phyloP scores from a whole-genome alignment of 129 eudicot species.

The Artemisia argyi region DNA sequence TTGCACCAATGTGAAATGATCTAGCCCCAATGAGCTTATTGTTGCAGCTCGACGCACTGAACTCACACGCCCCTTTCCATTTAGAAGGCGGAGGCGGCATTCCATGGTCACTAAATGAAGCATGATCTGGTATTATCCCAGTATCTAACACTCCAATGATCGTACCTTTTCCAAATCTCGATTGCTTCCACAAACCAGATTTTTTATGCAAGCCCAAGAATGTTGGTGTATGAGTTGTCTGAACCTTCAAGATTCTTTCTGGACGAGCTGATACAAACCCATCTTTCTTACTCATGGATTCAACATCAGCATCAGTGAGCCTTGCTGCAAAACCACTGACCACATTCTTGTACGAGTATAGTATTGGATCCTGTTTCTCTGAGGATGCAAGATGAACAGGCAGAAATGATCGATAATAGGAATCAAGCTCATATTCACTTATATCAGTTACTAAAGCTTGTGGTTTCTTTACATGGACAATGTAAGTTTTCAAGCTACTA shows the following conservation, averaged over 20 bases:
- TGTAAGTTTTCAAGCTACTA: conserved; percentile 25
- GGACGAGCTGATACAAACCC: neutral
- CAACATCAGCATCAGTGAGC: no score
- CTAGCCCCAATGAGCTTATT: conserved; percentile 32
- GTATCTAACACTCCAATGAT: conserved; percentile 7
- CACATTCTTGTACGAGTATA: no score
- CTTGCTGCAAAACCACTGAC: no score
- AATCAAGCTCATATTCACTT: conserved; percentile 1
- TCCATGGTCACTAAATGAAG: neutral
- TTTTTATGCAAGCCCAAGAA: neutral
- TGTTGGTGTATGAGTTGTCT: neutral
- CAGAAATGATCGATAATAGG: conserved; percentile 28
- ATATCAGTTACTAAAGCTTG: neutral
- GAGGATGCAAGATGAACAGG: conserved; percentile 6
- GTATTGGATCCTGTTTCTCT: conserved; percentile 6
- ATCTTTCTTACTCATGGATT: neutral
- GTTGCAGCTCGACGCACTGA: conserved; percentile 20
- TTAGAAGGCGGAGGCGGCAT: conserved; percentile 28
- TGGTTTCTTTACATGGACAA: conserved; percentile 34
- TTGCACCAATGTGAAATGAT: neutral
- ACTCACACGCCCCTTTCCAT: conserved; percentile 29
- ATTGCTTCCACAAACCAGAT: conserved; percentile 1
- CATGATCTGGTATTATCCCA: neutral
- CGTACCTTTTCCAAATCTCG: neutral
- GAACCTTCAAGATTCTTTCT: neutral